Base-by-base conservation (phyloP, 164 flowering plant species). In the Nymphaea thermarum region DNA sequence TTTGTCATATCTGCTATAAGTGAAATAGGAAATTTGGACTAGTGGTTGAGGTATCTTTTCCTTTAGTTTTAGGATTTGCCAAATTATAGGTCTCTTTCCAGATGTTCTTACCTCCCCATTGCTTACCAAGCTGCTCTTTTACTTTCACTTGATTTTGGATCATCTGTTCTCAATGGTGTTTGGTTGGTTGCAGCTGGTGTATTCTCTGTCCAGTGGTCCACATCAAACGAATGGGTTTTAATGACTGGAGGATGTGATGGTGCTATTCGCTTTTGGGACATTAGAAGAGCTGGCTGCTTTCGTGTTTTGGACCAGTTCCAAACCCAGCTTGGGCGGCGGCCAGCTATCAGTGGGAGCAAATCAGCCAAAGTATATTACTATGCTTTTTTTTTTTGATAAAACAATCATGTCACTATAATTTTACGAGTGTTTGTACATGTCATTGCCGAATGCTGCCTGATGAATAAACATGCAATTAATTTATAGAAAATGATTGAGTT, bases 191-290 rank as follows among this genome's bases (percentile, higher is more conserved):
- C 83, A 94, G 99, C 87, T 81, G 98, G 99, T 68, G 84, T 94
- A 64, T 90, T 91, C 98, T 47, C 92, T 8, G 82, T 87, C 60
- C 96, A 94, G 77, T 94, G 99, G 99, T 91, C 99, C 47, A 81
- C 77, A 53, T 90, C 99, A 47, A 91, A 87, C 80, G 99, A 94
- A 79, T 94, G 96, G 96, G 87, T 94, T 77, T 78, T 94, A 74
- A 69, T 85, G 45, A 94, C 96, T 4, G 99, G 99, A 6, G 98
- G 99, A 55, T 87, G 92, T 81, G 98, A 94, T 80, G 99, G 99
- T 71, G 99, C 99, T 8, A 88, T 94, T 73, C 93, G 99, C 17
- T 91, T 91, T 80, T 94, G 99, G 99, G 98, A 94, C 78, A 94
- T 94, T 45, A 86, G 99, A 77, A 89, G 91, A 17, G 96, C 96